phyloP scores from a whole-genome alignment of 345 rosid species.

The Geranium brycei region DNA sequence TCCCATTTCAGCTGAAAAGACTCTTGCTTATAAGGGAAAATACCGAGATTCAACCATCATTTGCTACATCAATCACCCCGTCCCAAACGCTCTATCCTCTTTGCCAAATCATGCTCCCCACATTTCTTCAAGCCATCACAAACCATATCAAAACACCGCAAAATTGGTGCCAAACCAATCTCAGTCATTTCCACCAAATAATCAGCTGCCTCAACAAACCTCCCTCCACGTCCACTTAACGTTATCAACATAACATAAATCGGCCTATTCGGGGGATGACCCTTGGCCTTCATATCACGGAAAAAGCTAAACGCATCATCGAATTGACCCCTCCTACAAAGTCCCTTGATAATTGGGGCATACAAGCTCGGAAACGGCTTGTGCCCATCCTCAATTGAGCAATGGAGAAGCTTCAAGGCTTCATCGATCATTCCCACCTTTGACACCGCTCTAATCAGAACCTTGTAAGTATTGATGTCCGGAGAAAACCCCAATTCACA shows the following conservation, averaged over 20 bases:
- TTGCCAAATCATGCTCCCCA: slow-evolving; percentile 82
- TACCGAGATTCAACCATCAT: too few species aligned
- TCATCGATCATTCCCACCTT: slow-evolving; percentile 68
- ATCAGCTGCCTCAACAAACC: slow-evolving; percentile 63
- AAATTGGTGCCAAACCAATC: slow-evolving; percentile 65
- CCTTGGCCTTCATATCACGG: slow-evolving; percentile 75
- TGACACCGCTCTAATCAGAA: slow-evolving; percentile 74
- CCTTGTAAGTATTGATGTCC: slow-evolving; percentile 56
- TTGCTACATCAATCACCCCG: slow-evolving; percentile 21
- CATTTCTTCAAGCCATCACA: slow-evolving; percentile 75
- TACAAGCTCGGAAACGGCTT: slow-evolving; percentile 84
- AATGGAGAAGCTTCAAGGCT: slow-evolving; percentile 53
- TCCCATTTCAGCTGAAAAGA: too few species aligned
- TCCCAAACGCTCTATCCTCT: slow-evolving; percentile 63
- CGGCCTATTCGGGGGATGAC: slow-evolving; percentile 79
- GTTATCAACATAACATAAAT: slow-evolving; percentile 87
- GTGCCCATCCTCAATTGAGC: slow-evolving; percentile 71
- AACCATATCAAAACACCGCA: slow-evolving; percentile 84
- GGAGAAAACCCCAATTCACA: slow-evolving; percentile 59
- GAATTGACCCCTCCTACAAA: slow-evolving; percentile 67
- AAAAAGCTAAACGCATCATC: slow-evolving; percentile 83
- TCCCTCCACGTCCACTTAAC: slow-evolving; percentile 85
- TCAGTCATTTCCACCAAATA: slow-evolving; percentile 86
- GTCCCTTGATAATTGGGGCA: slow-evolving; percentile 70
- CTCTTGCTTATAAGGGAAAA: too few species aligned